Evolutionary conservation across 371 early-diverging fungal species (phyloP).

Genomic region (Rhizopus microsporus): DNA sequence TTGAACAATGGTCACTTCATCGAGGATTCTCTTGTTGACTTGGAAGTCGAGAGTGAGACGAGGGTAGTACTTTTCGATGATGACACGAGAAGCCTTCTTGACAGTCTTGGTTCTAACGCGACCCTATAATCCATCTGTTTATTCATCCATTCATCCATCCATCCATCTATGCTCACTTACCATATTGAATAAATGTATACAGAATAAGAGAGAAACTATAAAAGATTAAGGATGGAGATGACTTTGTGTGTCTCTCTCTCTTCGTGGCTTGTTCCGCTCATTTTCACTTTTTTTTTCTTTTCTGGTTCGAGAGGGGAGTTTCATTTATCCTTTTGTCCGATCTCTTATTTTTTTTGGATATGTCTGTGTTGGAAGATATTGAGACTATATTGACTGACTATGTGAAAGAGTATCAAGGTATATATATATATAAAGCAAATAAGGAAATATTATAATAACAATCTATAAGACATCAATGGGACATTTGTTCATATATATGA

Average conservation of each 20-base stretch:
- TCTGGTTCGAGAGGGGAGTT: background rate
- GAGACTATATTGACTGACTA: conserved; percentile 28
- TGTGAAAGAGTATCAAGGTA: conserved; percentile 52
- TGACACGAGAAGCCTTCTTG: conserved; percentile 99
- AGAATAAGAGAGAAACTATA: conserved; percentile 11
- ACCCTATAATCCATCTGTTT: conserved; percentile 24
- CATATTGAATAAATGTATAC: conserved; percentile 18
- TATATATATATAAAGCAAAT: background rate
- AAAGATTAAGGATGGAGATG: background rate
- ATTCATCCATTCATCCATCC: conserved; percentile 27
- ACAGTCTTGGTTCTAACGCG: conserved; percentile 94
- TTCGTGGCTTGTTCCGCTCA: background rate
- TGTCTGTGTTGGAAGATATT: conserved; percentile 11
- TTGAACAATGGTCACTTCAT: conserved; percentile 98
- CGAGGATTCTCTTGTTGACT: conserved; percentile 99
- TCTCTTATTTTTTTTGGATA: background rate
- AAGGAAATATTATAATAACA: background rate
- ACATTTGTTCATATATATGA: conserved; percentile 26
- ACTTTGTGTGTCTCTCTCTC: background rate
- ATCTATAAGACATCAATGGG: conserved; percentile 44
- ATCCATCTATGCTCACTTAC: conserved; percentile 23
- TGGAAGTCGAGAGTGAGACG: conserved; percentile 99
- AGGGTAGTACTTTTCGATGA: conserved; percentile 99
- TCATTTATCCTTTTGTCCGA: background rate
- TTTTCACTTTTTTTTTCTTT: conserved; percentile 6